These are phyloP conservation scores for Aristolochia contorta DNA, from an alignment of 164 flowering plant species.

Conservation along the genomic window DNA sequence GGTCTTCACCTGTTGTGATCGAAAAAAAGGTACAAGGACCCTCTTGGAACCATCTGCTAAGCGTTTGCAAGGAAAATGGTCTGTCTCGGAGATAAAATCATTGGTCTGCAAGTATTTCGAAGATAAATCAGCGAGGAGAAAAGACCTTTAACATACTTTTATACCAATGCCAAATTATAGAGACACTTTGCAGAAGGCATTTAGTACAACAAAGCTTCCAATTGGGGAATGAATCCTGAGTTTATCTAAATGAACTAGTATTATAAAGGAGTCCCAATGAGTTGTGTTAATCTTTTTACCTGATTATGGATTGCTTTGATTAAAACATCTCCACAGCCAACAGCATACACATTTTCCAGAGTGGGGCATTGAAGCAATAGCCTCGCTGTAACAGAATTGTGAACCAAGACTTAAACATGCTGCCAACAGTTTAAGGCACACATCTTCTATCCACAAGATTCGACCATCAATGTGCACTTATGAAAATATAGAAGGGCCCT, in stretches of 20 bases:
- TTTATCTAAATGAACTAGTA: background rate
- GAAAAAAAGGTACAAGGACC: slow-evolving; percentile 46
- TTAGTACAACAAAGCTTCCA: background rate
- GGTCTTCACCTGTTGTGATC: slow-evolving; percentile 33
- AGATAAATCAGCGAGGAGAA: background rate
- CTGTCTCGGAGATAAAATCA: slow-evolving; percentile 23
- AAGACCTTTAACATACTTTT: background rate
- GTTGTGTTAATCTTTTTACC: slow-evolving; percentile 22
- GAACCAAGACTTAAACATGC: background rate
- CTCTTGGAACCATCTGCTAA: slow-evolving; percentile 85
- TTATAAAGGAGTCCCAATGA: no score
- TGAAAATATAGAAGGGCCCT: background rate
- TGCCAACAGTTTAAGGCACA: background rate
- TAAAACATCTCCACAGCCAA: slow-evolving; percentile 56
- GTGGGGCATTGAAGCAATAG: slow-evolving; percentile 76
- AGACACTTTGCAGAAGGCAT: background rate
- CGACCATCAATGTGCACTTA: background rate
- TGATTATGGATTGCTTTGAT: slow-evolving; percentile 53
- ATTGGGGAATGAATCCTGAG: background rate
- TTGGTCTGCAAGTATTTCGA: slow-evolving; percentile 32
- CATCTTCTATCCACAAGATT: background rate
- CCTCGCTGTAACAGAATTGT: slow-evolving; percentile 35
- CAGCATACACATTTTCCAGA: slow-evolving; percentile 73
- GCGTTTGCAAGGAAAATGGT: slow-evolving; percentile 44
- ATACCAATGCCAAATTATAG: no score